Base-by-base conservation (phyloP, 202 grass and related monocot species). In the Setaria italica region DNA sequence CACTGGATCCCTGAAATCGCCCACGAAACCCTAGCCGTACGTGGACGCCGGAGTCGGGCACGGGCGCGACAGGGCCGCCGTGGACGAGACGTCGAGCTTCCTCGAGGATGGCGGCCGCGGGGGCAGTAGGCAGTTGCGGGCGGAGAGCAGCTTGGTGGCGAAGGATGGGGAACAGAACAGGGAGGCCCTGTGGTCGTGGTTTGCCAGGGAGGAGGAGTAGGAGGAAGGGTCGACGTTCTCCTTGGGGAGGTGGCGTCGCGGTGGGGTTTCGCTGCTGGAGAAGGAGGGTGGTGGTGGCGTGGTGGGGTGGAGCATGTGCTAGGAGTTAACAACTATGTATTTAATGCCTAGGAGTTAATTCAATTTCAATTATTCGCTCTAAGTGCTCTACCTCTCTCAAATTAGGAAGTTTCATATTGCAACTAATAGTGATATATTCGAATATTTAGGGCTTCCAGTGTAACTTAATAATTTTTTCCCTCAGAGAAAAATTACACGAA, bases 211-310 rank as follows among this genome's bases (percentile, higher is more conserved):
- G 25, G 25, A 25, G 79, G 80, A 51, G 66, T 21, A 77, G 74
- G 67, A 13, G 20, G 55, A 29, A 3, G 89, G 89, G 56, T 91
- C 85, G 20, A 87, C 85, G 63, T 91, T 91, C 89, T 91, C 89
- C 70, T 91, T 91, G 11, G 85, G 45, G 55, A 54, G 2, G 81
- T 81, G 89, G 47, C 76, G 81, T 56, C 76, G 85, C 70, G 85
- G 85, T 2, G 89, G 45, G 9, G 46, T 63, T 19, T 87, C 84
- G 21, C 64, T 50, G 45, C 63, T 62, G 43, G 62, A 60, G 70
- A 55, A 62, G 34, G 46, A 14, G 13, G 85, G 47, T 0, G 85
- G 62, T 15, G 85, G 85, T 69, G 85, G 85, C 55, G 85, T 87
- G 64, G 81, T 74, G 37, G 89, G 84, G 74, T 87, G 80, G 47